Evolutionary conservation across 1,284 basidiomycete genomes (phyloP), one percentile per base, ranked within the genome.

Genomic region (Melampsora medusae): DNA sequence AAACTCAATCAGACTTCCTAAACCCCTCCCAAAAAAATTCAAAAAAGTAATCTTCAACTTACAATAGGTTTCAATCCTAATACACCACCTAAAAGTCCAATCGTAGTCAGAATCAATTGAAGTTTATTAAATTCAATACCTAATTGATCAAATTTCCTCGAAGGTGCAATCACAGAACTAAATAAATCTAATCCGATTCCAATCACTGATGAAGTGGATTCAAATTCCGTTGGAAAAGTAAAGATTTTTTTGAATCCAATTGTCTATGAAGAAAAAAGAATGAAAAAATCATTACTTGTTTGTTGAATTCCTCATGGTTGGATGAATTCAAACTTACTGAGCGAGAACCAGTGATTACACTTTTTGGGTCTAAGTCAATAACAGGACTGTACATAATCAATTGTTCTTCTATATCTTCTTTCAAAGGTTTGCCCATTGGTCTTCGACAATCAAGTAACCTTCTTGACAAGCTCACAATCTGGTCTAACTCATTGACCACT

Each of bases 81-180:
- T 77, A 97, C 92, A 3, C 90, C 94, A 3, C 88, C 82, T 0
- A 86, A 86, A 72, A 99, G 83, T 0, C 87, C 92, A 0, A 85
- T 84, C 17, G 97, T 88, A 0, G 94, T 98, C 60, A 94, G 82
- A 78, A 97, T 87, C 38, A 99, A 86, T 84, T 99, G 96, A 0
- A 86, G 85, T 86, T 98, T 97, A 85, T 98, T 98, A 84, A 99
- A 99, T 81, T 87, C 88, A 83, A 92, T 89, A 81, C 88, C 92
- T 16, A 97, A 87, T n/a, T 96, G 89, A 81, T 99, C 96, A 81
- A 99, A 99, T 33, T 92, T 93, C 33, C 89, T 90, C 2, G 91
- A 93, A 0, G 97, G 93, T 50, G 92, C 88, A 4, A 93, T 87
- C 17, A 92, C 87, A 6, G 91, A 91, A 38, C 89, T 84, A 86